Percentiles rank a stretch among this genome's conserved stretches.
Conservation (phyloP, 2,329 filamentous ascomycete species). For the Emergomyces orientalis region DNA sequence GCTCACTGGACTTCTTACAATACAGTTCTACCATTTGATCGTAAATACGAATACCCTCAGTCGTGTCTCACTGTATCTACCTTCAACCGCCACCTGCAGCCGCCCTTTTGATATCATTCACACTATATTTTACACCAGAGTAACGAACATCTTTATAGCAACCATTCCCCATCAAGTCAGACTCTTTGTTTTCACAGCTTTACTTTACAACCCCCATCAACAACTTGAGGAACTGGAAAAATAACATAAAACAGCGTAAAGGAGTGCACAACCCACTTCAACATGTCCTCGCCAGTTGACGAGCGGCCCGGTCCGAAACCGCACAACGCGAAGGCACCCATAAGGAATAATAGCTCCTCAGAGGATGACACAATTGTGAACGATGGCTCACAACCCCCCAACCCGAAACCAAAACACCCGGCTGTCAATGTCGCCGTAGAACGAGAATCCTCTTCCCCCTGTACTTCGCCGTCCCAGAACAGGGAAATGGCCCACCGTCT, state of each 20-base stretch:
- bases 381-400: slow-evolving; percentile 13
- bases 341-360: slow-evolving; percentile 23
- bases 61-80: neutral
- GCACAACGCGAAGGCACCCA: slow-evolving; percentile 6
- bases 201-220: neutral
- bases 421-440: slow-evolving; percentile 9
- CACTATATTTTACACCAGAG: neutral
- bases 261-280: slow-evolving; percentile 5
- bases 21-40: neutral
- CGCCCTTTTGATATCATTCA: too few species aligned
- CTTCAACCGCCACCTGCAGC: too few species aligned
- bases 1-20: neutral
- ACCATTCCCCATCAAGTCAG: neutral
- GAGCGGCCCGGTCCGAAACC: slow-evolving; percentile 23
- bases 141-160: neutral
- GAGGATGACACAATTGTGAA: slow-evolving; percentile 27
- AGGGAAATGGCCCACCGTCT: slow-evolving; percentile 53
- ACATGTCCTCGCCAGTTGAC: slow-evolving; percentile 30
- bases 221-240: neutral
- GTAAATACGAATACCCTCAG: neutral
- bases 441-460: neutral
- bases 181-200: neutral
- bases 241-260: neutral
- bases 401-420: slow-evolving; percentile 11
- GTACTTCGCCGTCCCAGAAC: slow-evolving; percentile 43